Evolutionary conservation across 2,329 filamentous ascomycete genomes (phyloP).

Genomic region (Sclerotinia trifoliorum): DNA sequence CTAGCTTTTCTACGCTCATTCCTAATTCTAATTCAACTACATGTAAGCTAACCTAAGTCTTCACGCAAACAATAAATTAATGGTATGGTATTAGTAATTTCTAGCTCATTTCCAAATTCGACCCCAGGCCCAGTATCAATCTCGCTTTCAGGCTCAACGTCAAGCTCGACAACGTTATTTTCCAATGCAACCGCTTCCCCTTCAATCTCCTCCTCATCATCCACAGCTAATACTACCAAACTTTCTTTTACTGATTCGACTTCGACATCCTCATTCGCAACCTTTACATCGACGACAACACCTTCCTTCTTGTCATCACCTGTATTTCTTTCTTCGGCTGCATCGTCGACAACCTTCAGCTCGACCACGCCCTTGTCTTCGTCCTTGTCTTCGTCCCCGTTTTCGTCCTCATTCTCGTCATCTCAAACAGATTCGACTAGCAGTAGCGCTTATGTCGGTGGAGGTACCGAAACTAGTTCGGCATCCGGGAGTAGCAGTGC

Average conservation of each 20-base stretch:
- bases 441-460: constrained; percentile 24
- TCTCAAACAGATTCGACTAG: constrained; percentile 22
- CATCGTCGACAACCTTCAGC: constrained; percentile 19
- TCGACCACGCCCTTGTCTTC: constrained; percentile 18
- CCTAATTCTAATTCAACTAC: constrained; percentile 38
- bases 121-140: neutral
- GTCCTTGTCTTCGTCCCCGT: constrained; percentile 14
- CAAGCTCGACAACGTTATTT: constrained; percentile 23
- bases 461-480: constrained; percentile 20
- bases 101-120: constrained; percentile 31
- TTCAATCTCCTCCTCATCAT: constrained; percentile 26
- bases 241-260: constrained; percentile 10
- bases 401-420: constrained; percentile 11
- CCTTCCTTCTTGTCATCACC: constrained; percentile 18
- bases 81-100: constrained; percentile 36
- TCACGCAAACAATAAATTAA: constrained; percentile 17
- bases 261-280: constrained; percentile 25
- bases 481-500: constrained; percentile 20
- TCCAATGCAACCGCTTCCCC: constrained; percentile 20
- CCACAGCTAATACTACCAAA: constrained; percentile 20
- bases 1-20: constrained; percentile 35
- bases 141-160: constrained; percentile 28
- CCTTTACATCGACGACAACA: constrained; percentile 20
- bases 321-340: constrained; percentile 19
- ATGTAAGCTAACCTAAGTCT: constrained; percentile 29